Percentiles rank a stretch among this genome's conserved stretches.
Conservation (phyloP, 2,329 filamentous ascomycete genomes). For the Meredithiella fracta region DNA sequence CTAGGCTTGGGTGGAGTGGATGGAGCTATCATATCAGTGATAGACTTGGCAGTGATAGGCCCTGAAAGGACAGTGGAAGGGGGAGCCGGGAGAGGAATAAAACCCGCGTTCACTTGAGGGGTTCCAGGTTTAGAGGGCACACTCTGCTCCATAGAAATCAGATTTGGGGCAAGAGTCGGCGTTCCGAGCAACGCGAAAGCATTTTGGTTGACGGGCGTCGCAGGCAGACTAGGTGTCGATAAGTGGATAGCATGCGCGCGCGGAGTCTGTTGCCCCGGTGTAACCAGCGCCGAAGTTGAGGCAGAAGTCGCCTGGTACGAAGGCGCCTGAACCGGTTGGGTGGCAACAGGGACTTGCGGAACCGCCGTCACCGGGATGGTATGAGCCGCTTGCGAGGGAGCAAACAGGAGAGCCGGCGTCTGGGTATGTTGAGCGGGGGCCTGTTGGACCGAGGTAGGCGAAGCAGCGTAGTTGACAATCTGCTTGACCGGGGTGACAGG, state of each 20-base stretch:
- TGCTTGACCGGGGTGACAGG: neutral
- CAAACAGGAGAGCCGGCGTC: neutral
- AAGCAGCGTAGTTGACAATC: no score
- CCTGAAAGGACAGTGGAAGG: neutral
- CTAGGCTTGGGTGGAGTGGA: neutral
- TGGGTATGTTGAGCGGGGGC: neutral
- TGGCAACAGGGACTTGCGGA: no score
- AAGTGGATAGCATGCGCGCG: conserved; percentile 6
- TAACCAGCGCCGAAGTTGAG: no score
- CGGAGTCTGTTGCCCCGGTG: neutral
- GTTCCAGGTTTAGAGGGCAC: neutral
- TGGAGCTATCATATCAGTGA: neutral
- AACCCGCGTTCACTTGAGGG: neutral
- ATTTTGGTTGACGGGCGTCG: neutral
- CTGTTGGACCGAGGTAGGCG: neutral
- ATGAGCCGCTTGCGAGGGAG: neutral
- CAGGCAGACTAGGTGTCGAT: neutral
- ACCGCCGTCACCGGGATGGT: neutral
- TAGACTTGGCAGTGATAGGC: neutral
- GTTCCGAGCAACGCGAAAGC: neutral
- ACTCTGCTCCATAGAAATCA: neutral
- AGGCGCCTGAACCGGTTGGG: no score
- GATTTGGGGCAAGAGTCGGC: neutral
- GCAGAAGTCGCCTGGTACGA: no score
- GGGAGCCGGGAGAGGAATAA: neutral